A percentile compares a stretch with the other conserved stretches of the same genome.
These are phyloP conservation scores for Colletotrichum spinosum DNA, from an alignment of 2,329 filamentous ascomycete species.

Conservation along the genomic window DNA sequence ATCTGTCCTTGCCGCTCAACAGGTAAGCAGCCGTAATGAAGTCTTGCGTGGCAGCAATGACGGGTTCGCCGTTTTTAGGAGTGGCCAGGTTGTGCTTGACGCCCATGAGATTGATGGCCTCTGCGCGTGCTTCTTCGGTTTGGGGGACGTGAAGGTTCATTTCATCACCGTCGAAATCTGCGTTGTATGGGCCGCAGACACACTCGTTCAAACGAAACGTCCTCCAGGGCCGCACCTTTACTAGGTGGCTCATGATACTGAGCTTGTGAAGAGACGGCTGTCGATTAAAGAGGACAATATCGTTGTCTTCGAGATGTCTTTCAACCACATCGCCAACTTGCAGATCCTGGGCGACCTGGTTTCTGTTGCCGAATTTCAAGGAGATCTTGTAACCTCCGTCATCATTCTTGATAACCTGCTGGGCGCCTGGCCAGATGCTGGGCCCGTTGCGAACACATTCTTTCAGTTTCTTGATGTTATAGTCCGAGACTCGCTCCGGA, in stretches of 20 bases:
- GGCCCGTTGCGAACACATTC: conserved; percentile 81
- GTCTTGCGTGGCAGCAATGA: conserved; percentile 99
- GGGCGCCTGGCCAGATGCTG: conserved; percentile 87
- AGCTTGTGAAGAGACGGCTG: conserved; percentile 98
- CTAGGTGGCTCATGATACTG: conserved; percentile 96
- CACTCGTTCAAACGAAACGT: conserved; percentile 98
- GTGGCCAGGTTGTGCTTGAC: conserved; percentile 97
- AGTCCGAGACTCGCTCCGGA: conserved; percentile 85
- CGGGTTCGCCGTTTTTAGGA: conserved; percentile 96
- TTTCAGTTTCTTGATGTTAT: conserved; percentile 87
- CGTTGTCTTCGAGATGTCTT: conserved; percentile 92
- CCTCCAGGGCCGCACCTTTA: conserved; percentile 92
- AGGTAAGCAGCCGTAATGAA: conserved; percentile 97
- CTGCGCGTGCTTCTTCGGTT: conserved; percentile 94
- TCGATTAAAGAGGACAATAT: conserved; percentile 97
- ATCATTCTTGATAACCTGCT: conserved; percentile 77
- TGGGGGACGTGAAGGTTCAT: conserved; percentile 99
- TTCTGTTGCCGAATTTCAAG: conserved; percentile 79
- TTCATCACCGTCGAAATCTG: conserved; percentile 98
- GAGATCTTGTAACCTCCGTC: conserved; percentile 76
- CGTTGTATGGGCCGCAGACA: conserved; percentile 98
- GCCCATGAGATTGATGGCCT: conserved; percentile 97
- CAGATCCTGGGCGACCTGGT: conserved; percentile 78
- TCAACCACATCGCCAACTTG: conserved; percentile 90
- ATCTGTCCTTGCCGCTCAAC: conserved; percentile 90